Evolutionary conservation across 768 basidiomycete species (phyloP), one percentile per base, ranked within the genome.

Genomic region (Mycena belliarum): DNA sequence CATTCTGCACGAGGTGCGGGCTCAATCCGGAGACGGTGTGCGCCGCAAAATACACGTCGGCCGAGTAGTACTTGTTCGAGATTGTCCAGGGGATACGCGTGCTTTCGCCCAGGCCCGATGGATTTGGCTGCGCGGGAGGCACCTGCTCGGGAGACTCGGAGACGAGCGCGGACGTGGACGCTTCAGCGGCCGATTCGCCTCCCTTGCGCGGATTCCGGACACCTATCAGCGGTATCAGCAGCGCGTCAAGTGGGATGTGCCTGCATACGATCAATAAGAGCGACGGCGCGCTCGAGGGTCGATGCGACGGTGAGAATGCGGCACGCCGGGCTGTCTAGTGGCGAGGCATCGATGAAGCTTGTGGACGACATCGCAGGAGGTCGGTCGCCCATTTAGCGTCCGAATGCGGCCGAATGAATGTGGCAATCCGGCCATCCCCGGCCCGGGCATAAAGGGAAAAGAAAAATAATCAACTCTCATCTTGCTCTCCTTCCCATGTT

Each of bases 31-130:
- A 72, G 51, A 84, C 68, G 18, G 79, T 73, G 52, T 79, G 78
- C 12, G 79, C 73, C 32, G 83, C 73, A 67, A 93, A 92, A 59
- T 85, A 83, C 8, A 94, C 87, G 57, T 81, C 76, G 2, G 91
- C 92, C 15, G 82, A 82, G 73, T 93, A 94, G 72, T 94, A 94
- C 69, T 83, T 87, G 75, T 93, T 93, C 49, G 73, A 72, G 59
- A 93, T 88, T 40, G 82, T 88, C 90, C 89, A 93, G 11, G 87
- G 86, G 29, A 89, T 72, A 32, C 63, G 73, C 35, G 69, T 64
- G 50, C 63, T 54, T 41, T 58, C 58, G n/a, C 63, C 67, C 11
- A 64, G 66, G 26, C 49, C 66, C 33, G 59, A 25, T 11, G 53
- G 41, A 37, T 61, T 45, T 26, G 55, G 32, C 21, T 48, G 40